phyloP scores from a whole-genome alignment of 2,329 filamentous ascomycete genomes.

The Aspergillus fischeri region DNA sequence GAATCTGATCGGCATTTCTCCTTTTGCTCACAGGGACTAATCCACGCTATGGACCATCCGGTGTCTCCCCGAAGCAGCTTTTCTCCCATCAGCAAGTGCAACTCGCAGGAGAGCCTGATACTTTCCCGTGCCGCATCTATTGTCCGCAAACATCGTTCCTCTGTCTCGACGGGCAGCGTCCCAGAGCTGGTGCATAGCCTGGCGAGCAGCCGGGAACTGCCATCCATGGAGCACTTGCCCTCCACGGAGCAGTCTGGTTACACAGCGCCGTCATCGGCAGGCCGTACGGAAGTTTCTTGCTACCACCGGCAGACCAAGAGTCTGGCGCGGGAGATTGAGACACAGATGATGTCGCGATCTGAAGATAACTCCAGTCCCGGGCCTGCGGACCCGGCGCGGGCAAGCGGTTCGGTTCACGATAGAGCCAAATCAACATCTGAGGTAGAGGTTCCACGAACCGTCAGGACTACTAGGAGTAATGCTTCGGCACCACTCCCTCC shows the following conservation, averaged over 20 bases:
- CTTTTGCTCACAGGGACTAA: slow-evolving; percentile 40
- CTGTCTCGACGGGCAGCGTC: slow-evolving; percentile 43
- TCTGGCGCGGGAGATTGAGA: slow-evolving; percentile 30
- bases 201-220: slow-evolving; percentile 37
- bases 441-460: slow-evolving; percentile 20
- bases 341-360: slow-evolving; percentile 26
- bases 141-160: slow-evolving; percentile 45
- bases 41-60: slow-evolving; percentile 38
- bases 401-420: slow-evolving; percentile 27
- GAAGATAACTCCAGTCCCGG: slow-evolving; percentile 25
- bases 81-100: slow-evolving; percentile 52
- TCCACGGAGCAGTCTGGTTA: slow-evolving; percentile 16
- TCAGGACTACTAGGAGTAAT: slow-evolving; percentile 15
- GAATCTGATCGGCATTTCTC: slow-evolving; percentile 46
- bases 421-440: slow-evolving; percentile 36
- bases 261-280: slow-evolving; percentile 4
- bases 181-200: slow-evolving; percentile 43
- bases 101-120: slow-evolving; percentile 55
- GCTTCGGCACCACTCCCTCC: slow-evolving; percentile 15
- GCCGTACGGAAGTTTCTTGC: slow-evolving; percentile 22
- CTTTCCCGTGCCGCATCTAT: slow-evolving; percentile 48
- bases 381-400: slow-evolving; percentile 20
- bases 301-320: slow-evolving; percentile 36
- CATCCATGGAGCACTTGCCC: slow-evolving; percentile 21
- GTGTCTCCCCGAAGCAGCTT: slow-evolving; percentile 45